These are phyloP conservation scores for Colletotrichum liriopes DNA, from an alignment of 2,329 filamentous ascomycete genomes.

Conservation along the genomic window DNA sequence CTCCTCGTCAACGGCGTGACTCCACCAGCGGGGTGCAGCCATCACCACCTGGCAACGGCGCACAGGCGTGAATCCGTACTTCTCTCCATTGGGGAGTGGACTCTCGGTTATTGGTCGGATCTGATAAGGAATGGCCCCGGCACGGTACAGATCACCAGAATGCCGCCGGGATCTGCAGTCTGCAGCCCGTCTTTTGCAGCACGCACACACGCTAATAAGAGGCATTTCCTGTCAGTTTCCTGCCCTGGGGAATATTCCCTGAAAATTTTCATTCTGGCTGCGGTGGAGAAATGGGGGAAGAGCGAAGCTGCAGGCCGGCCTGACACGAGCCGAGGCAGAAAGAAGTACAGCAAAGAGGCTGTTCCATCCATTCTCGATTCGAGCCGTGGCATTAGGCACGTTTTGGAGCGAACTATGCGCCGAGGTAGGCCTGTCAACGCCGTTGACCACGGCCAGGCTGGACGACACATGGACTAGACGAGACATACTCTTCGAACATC, in stretches of 20 bases:
- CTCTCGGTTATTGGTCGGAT: constrained; percentile 39
- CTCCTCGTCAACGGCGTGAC: background rate
- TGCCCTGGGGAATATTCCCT: constrained; percentile 26
- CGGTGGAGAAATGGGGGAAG: constrained; percentile 24
- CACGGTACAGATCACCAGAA: constrained; percentile 33
- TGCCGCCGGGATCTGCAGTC: constrained; percentile 5
- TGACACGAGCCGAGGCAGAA: constrained; percentile 27
- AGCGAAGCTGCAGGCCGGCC: constrained; percentile 11
- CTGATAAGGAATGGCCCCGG: constrained; percentile 38
- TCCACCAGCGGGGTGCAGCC: background rate
- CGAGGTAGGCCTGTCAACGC: background rate
- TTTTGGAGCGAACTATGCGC: background rate
- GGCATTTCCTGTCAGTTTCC: constrained; percentile 23
- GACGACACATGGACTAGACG: background rate
- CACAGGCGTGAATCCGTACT: background rate
- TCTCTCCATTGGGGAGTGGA: constrained; percentile 17
- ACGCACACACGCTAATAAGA: constrained; percentile 28
- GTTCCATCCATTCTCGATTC: background rate
- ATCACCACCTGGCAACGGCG: background rate
- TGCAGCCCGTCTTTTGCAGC: constrained; percentile 1
- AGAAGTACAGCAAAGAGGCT: background rate
- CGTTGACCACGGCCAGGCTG: background rate
- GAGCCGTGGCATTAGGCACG: background rate
- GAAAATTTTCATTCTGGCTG: constrained; percentile 13
- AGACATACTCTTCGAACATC: background rate